Conservation (phyloP, 2,329 filamentous ascomycete species). For the Chrysoporthe austroafricana region DNA sequence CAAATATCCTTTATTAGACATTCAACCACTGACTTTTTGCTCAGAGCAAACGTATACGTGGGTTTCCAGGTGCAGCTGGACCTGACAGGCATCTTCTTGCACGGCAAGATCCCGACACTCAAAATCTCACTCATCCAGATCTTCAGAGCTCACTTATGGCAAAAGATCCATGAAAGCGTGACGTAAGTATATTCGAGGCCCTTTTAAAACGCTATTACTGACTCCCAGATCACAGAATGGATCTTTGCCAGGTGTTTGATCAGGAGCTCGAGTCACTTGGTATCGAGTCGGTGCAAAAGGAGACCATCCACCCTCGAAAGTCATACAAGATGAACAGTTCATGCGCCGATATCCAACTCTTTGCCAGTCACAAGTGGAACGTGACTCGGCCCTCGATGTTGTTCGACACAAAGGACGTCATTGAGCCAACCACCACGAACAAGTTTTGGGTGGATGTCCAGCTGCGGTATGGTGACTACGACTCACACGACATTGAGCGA, state of each 20-base stretch:
- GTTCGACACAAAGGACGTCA: slow-evolving; percentile 94
- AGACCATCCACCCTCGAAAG: slow-evolving; percentile 98
- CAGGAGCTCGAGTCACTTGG: slow-evolving; percentile 94
- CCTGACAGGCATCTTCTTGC: slow-evolving; percentile 96
- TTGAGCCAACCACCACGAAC: slow-evolving; percentile 92
- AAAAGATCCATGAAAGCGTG: slow-evolving; percentile 96
- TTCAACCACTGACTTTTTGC: background rate
- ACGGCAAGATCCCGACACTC: slow-evolving; percentile 96
- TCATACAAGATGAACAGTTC: slow-evolving; percentile 99
- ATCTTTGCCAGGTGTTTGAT: slow-evolving; percentile 97
- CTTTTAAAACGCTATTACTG: background rate
- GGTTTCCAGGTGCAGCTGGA: slow-evolving; percentile 99
- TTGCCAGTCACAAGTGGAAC: slow-evolving; percentile 90
- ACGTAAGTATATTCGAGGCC: background rate
- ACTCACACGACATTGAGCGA: slow-evolving; percentile 90
- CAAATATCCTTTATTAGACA: background rate
- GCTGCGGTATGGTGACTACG: slow-evolving; percentile 95
- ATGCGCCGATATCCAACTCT: slow-evolving; percentile 60
- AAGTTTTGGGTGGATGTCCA: slow-evolving; percentile 99
- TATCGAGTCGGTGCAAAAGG: slow-evolving; percentile 97
- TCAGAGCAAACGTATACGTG: slow-evolving; percentile 92
- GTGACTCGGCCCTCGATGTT: slow-evolving; percentile 91
- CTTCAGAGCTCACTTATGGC: slow-evolving; percentile 99
- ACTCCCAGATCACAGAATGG: slow-evolving; percentile 63
- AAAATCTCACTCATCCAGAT: slow-evolving; percentile 99